phyloP scores from a whole-genome alignment of 192 early-diverging fungal genomes.

The Coemansia sp. region DNA sequence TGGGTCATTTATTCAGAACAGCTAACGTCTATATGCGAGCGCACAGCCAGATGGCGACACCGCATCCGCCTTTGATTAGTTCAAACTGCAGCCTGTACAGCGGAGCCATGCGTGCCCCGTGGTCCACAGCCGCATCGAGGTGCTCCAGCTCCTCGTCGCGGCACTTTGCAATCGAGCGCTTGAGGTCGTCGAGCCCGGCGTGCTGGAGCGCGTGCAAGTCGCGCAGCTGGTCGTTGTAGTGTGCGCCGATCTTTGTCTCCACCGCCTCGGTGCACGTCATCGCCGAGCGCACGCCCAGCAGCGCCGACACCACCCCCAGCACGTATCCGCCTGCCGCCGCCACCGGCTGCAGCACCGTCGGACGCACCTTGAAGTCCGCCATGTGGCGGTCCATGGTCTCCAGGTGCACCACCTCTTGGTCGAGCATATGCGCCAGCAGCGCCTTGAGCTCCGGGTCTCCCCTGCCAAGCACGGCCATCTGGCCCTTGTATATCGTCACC shows the following conservation, averaged over 20 bases:
- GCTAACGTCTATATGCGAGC: constrained; percentile 63
- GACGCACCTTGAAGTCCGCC: constrained; percentile 77
- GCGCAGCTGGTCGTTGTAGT: constrained; percentile 95
- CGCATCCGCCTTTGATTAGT: constrained; percentile 85
- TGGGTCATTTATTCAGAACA: not conserved
- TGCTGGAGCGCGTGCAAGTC: constrained; percentile 76
- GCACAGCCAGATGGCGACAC: constrained; percentile 91
- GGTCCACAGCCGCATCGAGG: constrained; percentile 82
- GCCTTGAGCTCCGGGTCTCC: constrained; percentile 65
- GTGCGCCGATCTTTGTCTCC: constrained; percentile 92
- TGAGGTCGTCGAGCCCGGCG: constrained; percentile 61
- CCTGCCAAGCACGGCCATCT: constrained; percentile 75
- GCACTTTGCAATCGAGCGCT: constrained; percentile 78
- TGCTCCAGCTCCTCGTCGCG: constrained; percentile 97
- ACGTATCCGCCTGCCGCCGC: constrained; percentile 87
- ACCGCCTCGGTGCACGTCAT: constrained; percentile 99
- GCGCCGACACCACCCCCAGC: constrained; percentile 82
- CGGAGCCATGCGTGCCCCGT: constrained; percentile 84
- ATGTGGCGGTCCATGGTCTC: constrained; percentile 77
- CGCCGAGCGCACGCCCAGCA: constrained; percentile 91
- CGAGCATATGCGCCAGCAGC: constrained; percentile 91
- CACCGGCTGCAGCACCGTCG: constrained; percentile 80
- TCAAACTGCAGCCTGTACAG: constrained; percentile 71
- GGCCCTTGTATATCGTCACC: constrained; percentile 95
- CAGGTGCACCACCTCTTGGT: constrained; percentile 90